Base-by-base conservation (phyloP, 768 basidiomycete species). In the Floccularia luteovirens region DNA sequence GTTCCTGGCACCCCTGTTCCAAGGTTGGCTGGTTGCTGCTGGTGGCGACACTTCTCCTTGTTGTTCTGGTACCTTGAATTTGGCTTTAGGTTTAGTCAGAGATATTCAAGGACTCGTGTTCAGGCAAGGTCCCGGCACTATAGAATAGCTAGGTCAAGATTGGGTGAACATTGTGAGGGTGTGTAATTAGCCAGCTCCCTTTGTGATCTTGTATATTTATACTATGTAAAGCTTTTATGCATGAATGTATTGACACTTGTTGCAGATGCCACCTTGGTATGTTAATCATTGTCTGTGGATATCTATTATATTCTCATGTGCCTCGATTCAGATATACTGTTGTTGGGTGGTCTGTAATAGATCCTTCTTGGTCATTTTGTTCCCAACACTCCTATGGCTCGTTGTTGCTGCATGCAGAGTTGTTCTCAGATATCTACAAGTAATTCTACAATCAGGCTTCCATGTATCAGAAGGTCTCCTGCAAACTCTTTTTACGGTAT, bases 341-440 rank as follows among this genome's bases (percentile, higher is more conserved):
- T 48, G 48, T n/a, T 51, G 52, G 52, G 39, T 49, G 19, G 41
- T 51, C 16, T 49, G 43, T 35, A 34, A 40, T 20, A 47, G 31
- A 21, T 44, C 42, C 19, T 37, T 33, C 3, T 17, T 40, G 21
- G 41, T 44, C 4, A 25, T 46, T 10, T 17, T 42, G 8, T 12
- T 49, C n/a, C 52, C 49, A 3, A 11, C 36, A 5, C 8, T 46
- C n/a, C 35, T 47, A 14, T 53, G 49, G 52, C 23, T 48, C 2
- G 48, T 28, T 17, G 41, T 39, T 13, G 8, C 46, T 11, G 41
- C 24, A 5, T 38, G 31, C 39, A 44, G 36, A 17, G 30, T 45
- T 6, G 37, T 24, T 13, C 20, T 38, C 16, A 31, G 43, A 11
- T 44, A 43, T 14, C 38, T 39, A 25, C 40, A 39, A 14, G 28